Evolutionary conservation across 306 rosid species (phyloP), one percentile per base, ranked within the genome.

Genomic region (Sphenostylis stenocarpa): DNA sequence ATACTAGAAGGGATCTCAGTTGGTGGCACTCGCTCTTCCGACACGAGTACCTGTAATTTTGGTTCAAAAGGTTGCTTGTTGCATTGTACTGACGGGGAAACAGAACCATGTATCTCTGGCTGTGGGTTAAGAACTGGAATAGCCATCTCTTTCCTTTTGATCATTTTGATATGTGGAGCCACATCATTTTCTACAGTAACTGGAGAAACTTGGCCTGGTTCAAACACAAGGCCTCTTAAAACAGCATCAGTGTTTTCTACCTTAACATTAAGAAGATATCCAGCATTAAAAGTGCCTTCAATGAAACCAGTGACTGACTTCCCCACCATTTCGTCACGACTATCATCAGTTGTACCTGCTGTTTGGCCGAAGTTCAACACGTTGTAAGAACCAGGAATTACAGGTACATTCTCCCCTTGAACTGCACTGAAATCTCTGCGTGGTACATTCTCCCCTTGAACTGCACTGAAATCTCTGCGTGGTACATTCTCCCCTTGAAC

Each of bases 201-300:
- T 43, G 90, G 96, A 62, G 73, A 48, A 76, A 83, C 71, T 65
- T 20, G 76, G 11, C 80, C 88, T 0, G 88, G 87, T 43, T 71
- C 80, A 82, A 90, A 90, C 39, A 76, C 93, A 16, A 84, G 72
- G 48, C 93, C 96, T 73, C 87, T 85, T 29, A 90, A 72, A 73
- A 20, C 48, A 70, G 90, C 65, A 49, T 91, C 80, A 5, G 80
- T 52, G 47, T 76, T 77, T 1, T 39, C 83, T 10, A 87, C 67
- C 84, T 77, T 84, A 75, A 87, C 90, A 68, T 84, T 82, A 58
- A 91, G 80, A 76, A 88, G 91, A 82, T 84, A 91, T 43, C 93
- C 96, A 28, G 80, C 89, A 66, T 73, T 86, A 63, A 84, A 88
- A 41, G 81, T 6, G 38, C 85, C 90, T 65, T 91, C 93, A 78